Evolutionary conservation across 345 rosid species (phyloP).

Genomic region (Syzygium aromaticum): DNA sequence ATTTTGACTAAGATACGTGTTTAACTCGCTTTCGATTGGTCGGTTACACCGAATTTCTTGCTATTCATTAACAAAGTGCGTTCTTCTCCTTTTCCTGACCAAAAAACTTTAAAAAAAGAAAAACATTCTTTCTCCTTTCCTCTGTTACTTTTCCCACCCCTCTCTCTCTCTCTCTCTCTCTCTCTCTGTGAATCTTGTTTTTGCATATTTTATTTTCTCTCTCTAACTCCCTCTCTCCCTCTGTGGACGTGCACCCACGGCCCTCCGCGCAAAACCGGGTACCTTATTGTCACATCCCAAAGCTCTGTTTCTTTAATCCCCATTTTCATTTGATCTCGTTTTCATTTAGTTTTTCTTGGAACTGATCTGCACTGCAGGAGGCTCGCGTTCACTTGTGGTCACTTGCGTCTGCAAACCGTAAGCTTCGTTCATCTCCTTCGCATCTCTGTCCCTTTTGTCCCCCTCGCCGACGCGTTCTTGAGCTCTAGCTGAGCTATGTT

Average conservation of each 20-base stretch:
- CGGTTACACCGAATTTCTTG: not conserved
- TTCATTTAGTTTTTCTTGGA: not conserved
- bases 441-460: not conserved
- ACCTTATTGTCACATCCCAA: not conserved
- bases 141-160: not conserved
- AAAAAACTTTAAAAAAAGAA: too few species aligned
- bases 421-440: not conserved
- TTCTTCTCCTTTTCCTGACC: not conserved
- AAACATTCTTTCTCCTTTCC: not conserved
- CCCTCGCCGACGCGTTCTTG: not conserved
- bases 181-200: not conserved
- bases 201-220: not conserved
- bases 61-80: not conserved
- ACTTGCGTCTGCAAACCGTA: not conserved
- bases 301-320: not conserved
- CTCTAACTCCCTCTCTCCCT: not conserved
- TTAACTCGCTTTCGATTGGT: not conserved
- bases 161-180: not conserved
- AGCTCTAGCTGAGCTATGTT: not conserved
- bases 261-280: not conserved
- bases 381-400: not conserved
- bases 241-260: not conserved
- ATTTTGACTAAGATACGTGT: not conserved
- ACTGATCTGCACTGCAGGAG: not conserved
- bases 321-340: not conserved